Evolutionary conservation across 495 filamentous ascomycete genomes (phyloP).

Genomic region (Talaromyces stipitatus): DNA sequence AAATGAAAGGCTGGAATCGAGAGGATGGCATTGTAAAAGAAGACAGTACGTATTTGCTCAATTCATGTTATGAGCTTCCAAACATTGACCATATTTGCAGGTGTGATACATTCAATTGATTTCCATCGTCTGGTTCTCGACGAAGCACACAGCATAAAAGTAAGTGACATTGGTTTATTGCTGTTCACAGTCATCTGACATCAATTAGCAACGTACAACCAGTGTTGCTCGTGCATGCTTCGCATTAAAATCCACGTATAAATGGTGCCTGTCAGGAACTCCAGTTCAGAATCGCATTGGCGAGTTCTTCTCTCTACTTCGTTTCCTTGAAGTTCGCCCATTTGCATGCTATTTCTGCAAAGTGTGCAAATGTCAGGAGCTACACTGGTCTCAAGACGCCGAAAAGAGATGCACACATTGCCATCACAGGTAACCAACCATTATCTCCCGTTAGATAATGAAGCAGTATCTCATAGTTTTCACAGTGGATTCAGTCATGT

Average conservation of each 20-base stretch:
- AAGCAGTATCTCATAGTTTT: conserved; percentile 11
- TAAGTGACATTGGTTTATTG: conserved; percentile 13
- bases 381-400: conserved; percentile 75
- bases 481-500: conserved; percentile 74
- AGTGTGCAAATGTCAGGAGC: conserved; percentile 63
- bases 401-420: conserved; percentile 62
- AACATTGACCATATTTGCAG: conserved; percentile 12
- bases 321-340: conserved; percentile 79
- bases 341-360: conserved; percentile 94
- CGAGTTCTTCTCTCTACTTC: conserved; percentile 90
- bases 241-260: conserved; percentile 75
- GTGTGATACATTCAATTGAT: conserved; percentile 70
- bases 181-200: conserved; percentile 16
- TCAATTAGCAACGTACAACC: conserved; percentile 58
- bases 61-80: background rate
- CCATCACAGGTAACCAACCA: conserved; percentile 37
- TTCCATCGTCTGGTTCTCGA: conserved; percentile 93
- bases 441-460: background rate
- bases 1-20: conserved; percentile 83
- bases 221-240: conserved; percentile 92
- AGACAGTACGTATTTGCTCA: conserved; percentile 46
- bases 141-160: conserved; percentile 94
- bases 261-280: conserved; percentile 92
- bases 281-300: conserved; percentile 95
- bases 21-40: conserved; percentile 69